Percentiles rank a stretch among this genome's conserved stretches.
These are phyloP conservation scores for Fusarium udum DNA, from an alignment of 2,329 filamentous ascomycete genomes.

Conservation along the genomic window DNA sequence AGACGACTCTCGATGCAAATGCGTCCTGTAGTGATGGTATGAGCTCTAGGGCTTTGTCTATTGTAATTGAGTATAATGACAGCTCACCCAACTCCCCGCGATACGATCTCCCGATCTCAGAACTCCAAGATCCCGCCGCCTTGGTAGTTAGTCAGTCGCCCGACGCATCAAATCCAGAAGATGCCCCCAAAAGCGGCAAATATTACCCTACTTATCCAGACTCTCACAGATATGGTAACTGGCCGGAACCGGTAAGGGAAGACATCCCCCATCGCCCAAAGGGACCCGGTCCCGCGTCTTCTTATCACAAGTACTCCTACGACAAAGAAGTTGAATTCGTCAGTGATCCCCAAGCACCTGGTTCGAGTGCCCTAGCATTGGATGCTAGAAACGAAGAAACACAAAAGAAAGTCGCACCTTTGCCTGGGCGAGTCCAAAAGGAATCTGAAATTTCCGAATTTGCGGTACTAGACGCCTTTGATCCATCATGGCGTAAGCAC, in stretches of 20 bases:
- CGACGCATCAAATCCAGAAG: too few relatives aligned
- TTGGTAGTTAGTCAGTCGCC: too few relatives aligned
- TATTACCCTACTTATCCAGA: too few relatives aligned
- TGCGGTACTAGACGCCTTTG: not conserved
- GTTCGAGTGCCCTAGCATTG: not conserved
- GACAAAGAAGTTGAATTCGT: not conserved
- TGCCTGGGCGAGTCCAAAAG: not conserved
- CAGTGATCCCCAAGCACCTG: not conserved
- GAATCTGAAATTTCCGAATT: fast-evolving
- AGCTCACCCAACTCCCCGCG: fast-evolving
- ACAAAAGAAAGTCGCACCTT: not conserved
- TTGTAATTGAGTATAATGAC: not conserved
- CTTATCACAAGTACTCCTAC: not conserved
- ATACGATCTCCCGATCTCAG: fast-evolving
- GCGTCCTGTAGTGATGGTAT: not conserved
- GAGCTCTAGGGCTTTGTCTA: not conserved
- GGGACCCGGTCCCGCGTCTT: too few relatives aligned
- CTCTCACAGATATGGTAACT: too few relatives aligned
- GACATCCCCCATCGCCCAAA: too few relatives aligned
- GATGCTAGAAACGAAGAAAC: not conserved
- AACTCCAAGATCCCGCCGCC: fast-evolving
- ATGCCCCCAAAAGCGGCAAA: too few relatives aligned
- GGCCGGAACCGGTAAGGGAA: too few relatives aligned
- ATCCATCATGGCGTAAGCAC: not conserved
- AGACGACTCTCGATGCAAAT: not conserved